Evolutionary conservation across 164 flowering plant species (phyloP).

Genomic region (Umbilicus rupestris): DNA sequence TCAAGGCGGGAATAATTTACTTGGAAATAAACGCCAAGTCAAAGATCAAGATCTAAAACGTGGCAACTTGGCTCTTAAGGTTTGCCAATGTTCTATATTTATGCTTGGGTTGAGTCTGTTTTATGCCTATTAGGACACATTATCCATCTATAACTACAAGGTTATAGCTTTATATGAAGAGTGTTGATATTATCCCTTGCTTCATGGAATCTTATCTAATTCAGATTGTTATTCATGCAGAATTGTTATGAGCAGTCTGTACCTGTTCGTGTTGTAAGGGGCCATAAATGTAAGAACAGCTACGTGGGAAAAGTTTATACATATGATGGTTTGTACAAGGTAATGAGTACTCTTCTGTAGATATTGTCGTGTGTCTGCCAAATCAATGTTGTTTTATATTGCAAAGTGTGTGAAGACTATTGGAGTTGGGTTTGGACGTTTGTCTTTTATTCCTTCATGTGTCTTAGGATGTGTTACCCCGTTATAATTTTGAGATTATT

Average conservation of each 20-base stretch:
- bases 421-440: background rate
- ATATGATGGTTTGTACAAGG: slow-evolving; percentile 90
- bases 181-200: background rate
- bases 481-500: background rate
- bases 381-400: background rate
- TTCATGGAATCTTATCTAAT: background rate
- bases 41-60: slow-evolving; percentile 54
- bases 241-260: slow-evolving; percentile 54
- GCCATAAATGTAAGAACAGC: slow-evolving; percentile 52
- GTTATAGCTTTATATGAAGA: background rate
- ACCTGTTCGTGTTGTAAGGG: slow-evolving; percentile 85
- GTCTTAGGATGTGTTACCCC: background rate
- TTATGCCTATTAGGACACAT: background rate
- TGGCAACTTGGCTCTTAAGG: slow-evolving; percentile 94
- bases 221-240: slow-evolving; percentile 24
- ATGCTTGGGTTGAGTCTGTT: background rate
- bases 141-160: background rate
- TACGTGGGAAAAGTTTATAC: slow-evolving; percentile 78
- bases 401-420: background rate
- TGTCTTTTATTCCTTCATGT: background rate
- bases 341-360: slow-evolving; percentile 12
- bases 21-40: slow-evolving; percentile 62
- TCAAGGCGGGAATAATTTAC: slow-evolving; percentile 81
- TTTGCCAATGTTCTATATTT: slow-evolving; percentile 7
- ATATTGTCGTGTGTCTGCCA: background rate